Evolutionary conservation across 2,329 filamentous ascomycete species (phyloP).

Genomic region (Alternaria sp.): DNA sequence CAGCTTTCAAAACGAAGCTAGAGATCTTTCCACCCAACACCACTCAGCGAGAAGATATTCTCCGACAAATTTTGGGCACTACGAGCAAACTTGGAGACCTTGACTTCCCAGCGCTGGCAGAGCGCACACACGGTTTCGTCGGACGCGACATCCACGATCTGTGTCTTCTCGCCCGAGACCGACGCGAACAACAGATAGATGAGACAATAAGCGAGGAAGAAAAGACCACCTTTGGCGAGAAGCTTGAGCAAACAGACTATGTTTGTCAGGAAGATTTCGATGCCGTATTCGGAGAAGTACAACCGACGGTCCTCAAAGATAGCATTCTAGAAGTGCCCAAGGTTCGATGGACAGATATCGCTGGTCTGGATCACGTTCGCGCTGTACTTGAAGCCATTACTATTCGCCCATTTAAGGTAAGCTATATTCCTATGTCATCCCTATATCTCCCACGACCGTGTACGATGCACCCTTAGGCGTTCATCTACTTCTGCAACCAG

Average conservation of each 20-base stretch:
- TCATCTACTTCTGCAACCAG: neutral
- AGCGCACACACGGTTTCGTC: constrained; percentile 86
- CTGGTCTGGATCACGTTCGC: constrained; percentile 81
- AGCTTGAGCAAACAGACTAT: constrained; percentile 25
- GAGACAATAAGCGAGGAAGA: constrained; percentile 25
- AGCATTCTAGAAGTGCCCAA: constrained; percentile 88
- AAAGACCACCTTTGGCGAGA: constrained; percentile 28
- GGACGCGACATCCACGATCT: constrained; percentile 76
- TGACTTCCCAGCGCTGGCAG: constrained; percentile 63
- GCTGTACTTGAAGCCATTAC: constrained; percentile 62
- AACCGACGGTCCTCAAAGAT: constrained; percentile 85
- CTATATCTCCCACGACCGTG: neutral
- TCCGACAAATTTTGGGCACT: constrained; percentile 55
- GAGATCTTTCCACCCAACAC: constrained; percentile 79
- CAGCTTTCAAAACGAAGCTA: constrained; percentile 71
- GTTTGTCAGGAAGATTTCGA: constrained; percentile 62
- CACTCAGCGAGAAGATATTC: constrained; percentile 72
- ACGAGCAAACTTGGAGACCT: constrained; percentile 61
- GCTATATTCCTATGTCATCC: neutral
- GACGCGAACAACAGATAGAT: constrained; percentile 30
- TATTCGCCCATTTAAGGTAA: constrained; percentile 63
- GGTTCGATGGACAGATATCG: constrained; percentile 85
- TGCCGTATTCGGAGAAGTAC: constrained; percentile 70
- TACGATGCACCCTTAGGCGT: neutral
- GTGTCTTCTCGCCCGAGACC: constrained; percentile 59